These are phyloP conservation scores for Trichoderma reesei DNA, from an alignment of 495 filamentous ascomycete species.

Conservation along the genomic window DNA sequence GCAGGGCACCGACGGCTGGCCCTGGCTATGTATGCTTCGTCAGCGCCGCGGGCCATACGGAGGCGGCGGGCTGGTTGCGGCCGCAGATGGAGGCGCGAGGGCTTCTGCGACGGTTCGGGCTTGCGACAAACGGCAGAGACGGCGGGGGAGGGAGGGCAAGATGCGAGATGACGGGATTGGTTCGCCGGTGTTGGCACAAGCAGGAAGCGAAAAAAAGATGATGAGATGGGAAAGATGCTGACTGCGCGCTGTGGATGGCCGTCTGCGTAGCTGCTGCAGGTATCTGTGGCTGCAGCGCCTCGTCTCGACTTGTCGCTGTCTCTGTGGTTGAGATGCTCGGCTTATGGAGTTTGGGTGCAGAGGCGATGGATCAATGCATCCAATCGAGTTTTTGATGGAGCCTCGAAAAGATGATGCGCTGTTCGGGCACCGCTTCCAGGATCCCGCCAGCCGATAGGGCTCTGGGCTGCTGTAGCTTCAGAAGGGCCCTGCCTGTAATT, in stretches of 20 bases:
- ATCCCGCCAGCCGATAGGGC: neutral
- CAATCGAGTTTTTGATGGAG: too few relatives aligned
- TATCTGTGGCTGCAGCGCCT: too few relatives aligned
- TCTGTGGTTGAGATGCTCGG: too few relatives aligned
- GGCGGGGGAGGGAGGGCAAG: neutral
- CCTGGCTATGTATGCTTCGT: neutral
- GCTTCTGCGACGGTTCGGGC: neutral
- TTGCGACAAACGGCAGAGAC: neutral
- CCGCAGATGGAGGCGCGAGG: neutral
- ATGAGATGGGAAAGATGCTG: too few relatives aligned
- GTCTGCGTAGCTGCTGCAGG: too few relatives aligned
- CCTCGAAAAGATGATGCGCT: slow-evolving; percentile 1
- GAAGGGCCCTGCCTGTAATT: too few relatives aligned
- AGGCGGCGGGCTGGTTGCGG: neutral
- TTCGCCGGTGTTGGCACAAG: too few relatives aligned
- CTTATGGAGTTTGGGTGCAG: too few relatives aligned
- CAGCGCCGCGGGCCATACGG: slow-evolving; percentile 6
- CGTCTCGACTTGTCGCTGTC: too few relatives aligned
- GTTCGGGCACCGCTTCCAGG: neutral
- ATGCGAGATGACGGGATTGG: neutral
- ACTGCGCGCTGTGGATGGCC: too few relatives aligned
- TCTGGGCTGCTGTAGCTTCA: neutral
- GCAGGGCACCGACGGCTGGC: slow-evolving; percentile 5
- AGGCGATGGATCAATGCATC: too few relatives aligned
- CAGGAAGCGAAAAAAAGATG: too few relatives aligned